Evolutionary conservation across 345 rosid genomes (phyloP).

Genomic region (Clausena lansium): DNA sequence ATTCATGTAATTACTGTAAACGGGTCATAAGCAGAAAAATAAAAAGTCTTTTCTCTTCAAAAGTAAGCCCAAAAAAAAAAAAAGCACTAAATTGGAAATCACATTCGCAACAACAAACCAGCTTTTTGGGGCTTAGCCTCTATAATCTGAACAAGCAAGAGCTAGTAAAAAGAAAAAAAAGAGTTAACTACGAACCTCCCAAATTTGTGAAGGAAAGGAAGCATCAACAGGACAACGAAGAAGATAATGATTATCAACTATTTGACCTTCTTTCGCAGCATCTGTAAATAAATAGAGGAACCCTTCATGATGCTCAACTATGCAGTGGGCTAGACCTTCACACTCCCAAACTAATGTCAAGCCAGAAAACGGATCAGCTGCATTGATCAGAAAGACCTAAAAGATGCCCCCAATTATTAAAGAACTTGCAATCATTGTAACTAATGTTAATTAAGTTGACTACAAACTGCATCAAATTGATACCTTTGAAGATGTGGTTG

Average conservation of each 20-base stretch:
- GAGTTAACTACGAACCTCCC: constrained; percentile 68
- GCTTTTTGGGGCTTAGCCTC: not conserved
- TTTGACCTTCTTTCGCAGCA: constrained; percentile 61
- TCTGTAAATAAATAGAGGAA: constrained; percentile 81
- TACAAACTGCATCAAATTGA: constrained; percentile 3
- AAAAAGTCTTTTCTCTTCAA: no score
- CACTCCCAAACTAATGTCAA: constrained; percentile 81
- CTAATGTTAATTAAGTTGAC: constrained; percentile 1
- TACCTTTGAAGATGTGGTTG: constrained; percentile 80
- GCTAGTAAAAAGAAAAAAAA: not conserved
- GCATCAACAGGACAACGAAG: constrained; percentile 52
- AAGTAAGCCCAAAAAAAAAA: constrained; percentile 1
- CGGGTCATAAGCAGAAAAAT: no score
- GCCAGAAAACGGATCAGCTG: constrained; percentile 86
- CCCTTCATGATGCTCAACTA: constrained; percentile 89
- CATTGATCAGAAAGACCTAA: constrained; percentile 93
- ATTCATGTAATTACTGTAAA: no score
- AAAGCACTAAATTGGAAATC: not conserved
- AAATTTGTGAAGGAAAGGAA: constrained; percentile 50
- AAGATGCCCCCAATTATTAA: constrained; percentile 37
- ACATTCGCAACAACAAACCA: not conserved
- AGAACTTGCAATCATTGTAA: constrained; percentile 6
- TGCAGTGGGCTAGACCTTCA: constrained; percentile 76
- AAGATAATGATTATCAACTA: constrained; percentile 75
- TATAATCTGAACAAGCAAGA: not conserved